Percentiles rank a stretch among this genome's conserved stretches.
Evolutionary conservation across 1,139 yeast genomes (phyloP).

Genomic region (Taphrina flavorubra): DNA sequence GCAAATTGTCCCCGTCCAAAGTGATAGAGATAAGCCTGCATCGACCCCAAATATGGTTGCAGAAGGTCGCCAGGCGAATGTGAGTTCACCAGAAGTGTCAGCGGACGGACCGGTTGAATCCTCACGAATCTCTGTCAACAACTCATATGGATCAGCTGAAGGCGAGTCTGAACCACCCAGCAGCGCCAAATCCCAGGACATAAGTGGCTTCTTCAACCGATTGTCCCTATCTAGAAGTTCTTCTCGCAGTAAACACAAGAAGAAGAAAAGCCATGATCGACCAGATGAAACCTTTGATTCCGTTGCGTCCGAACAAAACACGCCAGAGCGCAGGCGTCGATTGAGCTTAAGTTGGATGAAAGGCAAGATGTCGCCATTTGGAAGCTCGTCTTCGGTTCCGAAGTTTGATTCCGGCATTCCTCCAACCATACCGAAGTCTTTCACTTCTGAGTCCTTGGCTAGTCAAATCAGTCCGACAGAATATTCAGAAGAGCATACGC

Average conservation of each 20-base stretch:
- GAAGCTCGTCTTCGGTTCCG: constrained; percentile 18
- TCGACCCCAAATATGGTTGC: background rate
- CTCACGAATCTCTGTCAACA: background rate
- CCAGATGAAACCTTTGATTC: background rate
- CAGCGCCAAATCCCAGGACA: constrained; percentile 4
- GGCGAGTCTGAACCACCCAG: constrained; percentile 6
- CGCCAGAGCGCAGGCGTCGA: constrained; percentile 23
- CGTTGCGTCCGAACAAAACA: background rate
- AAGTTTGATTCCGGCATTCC: constrained; percentile 23
- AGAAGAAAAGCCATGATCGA: constrained; percentile 13
- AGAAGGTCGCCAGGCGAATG: background rate
- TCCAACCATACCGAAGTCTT: constrained; percentile 26
- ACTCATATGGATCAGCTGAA: background rate
- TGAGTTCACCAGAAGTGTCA: background rate
- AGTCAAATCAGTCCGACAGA: constrained; percentile 4
- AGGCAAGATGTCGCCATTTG: constrained; percentile 37
- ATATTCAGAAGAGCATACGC: background rate
- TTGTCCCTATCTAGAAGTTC: constrained; percentile 27
- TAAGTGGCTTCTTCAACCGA: constrained; percentile 22
- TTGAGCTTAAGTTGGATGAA: constrained; percentile 25
- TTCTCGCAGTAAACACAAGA: constrained; percentile 14
- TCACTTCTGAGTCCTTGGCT: constrained; percentile 19
- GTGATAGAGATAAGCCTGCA: background rate
- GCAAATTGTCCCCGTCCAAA: background rate
- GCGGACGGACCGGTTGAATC: background rate